Percentiles rank a stretch among this genome's conserved stretches.
These are phyloP conservation scores for Lomentospora prolificans DNA, from an alignment of 2,329 filamentous ascomycete species.

Conservation along the genomic window DNA sequence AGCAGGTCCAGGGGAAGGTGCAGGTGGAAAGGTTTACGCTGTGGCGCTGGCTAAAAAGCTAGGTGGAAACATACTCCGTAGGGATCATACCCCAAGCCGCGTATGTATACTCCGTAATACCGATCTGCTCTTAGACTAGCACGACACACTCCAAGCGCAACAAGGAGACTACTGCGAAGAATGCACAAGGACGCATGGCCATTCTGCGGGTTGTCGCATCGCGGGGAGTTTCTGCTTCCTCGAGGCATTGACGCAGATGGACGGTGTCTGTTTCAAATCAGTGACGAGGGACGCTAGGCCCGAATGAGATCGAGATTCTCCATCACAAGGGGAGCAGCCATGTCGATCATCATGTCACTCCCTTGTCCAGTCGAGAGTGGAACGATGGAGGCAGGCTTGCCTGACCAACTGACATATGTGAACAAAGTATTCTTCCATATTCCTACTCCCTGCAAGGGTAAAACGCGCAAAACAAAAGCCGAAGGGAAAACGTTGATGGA, in stretches of 20 bases:
- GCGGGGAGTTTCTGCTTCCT: background rate
- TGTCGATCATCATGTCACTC: slow-evolving; percentile 6
- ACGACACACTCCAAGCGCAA: no score
- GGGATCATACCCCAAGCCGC: background rate
- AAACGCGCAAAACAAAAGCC: no score
- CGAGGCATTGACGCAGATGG: slow-evolving; percentile 8
- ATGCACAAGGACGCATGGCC: background rate
- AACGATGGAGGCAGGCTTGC: background rate
- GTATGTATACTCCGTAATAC: no score
- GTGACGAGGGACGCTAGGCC: slow-evolving; percentile 14
- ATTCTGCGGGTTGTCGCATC: background rate
- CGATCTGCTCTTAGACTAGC: no score
- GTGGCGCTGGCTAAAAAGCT: background rate
- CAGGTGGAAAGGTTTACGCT: background rate
- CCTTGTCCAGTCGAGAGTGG: background rate
- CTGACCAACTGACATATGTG: background rate
- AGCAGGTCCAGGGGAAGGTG: background rate
- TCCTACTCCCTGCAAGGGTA: no score
- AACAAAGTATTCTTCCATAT: no score
- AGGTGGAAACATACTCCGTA: background rate
- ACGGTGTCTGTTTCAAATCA: slow-evolving; percentile 20
- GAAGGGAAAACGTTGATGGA: no score
- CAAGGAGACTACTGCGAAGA: slow-evolving; percentile 3
- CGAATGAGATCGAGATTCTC: slow-evolving; percentile 5
- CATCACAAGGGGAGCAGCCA: background rate